A percentile compares a stretch with the other conserved stretches of the same genome.
Conservation (phyloP, 306 rosid species). For the Vicia sativa region DNA sequence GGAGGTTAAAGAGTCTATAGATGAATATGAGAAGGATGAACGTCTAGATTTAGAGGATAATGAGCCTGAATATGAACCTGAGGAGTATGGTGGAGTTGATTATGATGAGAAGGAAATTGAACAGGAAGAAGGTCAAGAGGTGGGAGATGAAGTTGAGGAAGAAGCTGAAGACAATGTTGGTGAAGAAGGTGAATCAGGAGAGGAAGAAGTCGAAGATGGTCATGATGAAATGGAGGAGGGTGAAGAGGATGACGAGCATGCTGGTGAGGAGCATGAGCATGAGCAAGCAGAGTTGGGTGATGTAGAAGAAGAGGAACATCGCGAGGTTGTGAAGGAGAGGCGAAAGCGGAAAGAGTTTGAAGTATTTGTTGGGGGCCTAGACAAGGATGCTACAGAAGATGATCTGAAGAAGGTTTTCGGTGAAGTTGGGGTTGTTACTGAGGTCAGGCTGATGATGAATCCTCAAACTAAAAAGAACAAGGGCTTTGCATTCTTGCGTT, state of each 20-base stretch:
- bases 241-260: slow-evolving; percentile 74
- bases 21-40: slow-evolving; percentile 84
- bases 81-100: slow-evolving; percentile 87
- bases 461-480: slow-evolving; percentile 92
- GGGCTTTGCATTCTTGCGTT: slow-evolving; percentile 98
- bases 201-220: slow-evolving; percentile 80
- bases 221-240: slow-evolving; percentile 83
- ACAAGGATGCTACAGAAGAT: slow-evolving; percentile 89
- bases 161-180: slow-evolving; percentile 70
- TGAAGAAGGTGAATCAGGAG: slow-evolving; percentile 76
- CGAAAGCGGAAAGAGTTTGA: slow-evolving; percentile 91
- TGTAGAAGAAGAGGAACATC: slow-evolving; percentile 82
- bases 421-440: slow-evolving; percentile 81
- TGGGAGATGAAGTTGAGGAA: slow-evolving; percentile 75
- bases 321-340: slow-evolving; percentile 88
- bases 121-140: slow-evolving; percentile 71
- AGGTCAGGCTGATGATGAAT: slow-evolving; percentile 95
- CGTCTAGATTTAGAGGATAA: slow-evolving; percentile 93
- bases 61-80: slow-evolving; percentile 92
- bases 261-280: slow-evolving; percentile 60
- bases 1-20: slow-evolving; percentile 75
- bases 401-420: slow-evolving; percentile 80
- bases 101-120: slow-evolving; percentile 94
- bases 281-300: slow-evolving; percentile 65
- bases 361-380: slow-evolving; percentile 97